These are phyloP conservation scores for Chaetomiaceae sp. DNA, from an alignment of 2,329 filamentous ascomycete species.

Conservation along the genomic window DNA sequence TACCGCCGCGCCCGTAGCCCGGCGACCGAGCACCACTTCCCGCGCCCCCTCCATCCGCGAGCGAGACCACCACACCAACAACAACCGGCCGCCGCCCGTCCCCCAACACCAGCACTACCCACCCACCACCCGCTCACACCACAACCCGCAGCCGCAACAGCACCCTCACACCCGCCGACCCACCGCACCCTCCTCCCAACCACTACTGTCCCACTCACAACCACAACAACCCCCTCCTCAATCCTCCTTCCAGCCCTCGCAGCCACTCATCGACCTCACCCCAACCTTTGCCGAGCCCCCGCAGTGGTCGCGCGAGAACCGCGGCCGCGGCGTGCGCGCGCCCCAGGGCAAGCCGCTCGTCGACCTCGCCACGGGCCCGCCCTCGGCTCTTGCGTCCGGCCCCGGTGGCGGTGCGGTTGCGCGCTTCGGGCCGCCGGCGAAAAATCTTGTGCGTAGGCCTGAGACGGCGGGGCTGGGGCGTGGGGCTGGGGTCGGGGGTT, in stretches of 20 bases:
- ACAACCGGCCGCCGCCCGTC: constrained; percentile 33
- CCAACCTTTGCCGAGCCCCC: constrained; percentile 22
- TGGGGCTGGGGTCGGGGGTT: background rate
- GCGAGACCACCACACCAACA: background rate
- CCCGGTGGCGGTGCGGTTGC: background rate
- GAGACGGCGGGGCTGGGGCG: background rate
- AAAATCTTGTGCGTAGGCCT: constrained; percentile 11
- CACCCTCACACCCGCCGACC: constrained; percentile 33
- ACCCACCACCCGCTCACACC: background rate
- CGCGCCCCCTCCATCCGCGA: constrained; percentile 2
- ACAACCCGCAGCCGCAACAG: constrained; percentile 35
- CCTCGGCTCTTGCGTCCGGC: background rate
- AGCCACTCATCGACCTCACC: constrained; percentile 24
- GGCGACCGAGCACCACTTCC: constrained; percentile 15
- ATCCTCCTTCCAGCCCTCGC: constrained; percentile 6
- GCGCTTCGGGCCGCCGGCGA: constrained; percentile 7
- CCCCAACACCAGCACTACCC: constrained; percentile 28
- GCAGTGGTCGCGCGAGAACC: constrained; percentile 23
- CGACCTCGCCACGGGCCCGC: constrained; percentile 21
- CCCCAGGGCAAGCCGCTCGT: constrained; percentile 20
- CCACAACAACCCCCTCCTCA: constrained; percentile 23
- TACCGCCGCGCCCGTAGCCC: background rate
- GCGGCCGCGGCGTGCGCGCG: constrained; percentile 18
- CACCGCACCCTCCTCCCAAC: background rate
- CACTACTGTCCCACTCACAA: too few relatives aligned